Conservation (phyloP, 495 filamentous ascomycete genomes). For the Extremus antarcticus region DNA sequence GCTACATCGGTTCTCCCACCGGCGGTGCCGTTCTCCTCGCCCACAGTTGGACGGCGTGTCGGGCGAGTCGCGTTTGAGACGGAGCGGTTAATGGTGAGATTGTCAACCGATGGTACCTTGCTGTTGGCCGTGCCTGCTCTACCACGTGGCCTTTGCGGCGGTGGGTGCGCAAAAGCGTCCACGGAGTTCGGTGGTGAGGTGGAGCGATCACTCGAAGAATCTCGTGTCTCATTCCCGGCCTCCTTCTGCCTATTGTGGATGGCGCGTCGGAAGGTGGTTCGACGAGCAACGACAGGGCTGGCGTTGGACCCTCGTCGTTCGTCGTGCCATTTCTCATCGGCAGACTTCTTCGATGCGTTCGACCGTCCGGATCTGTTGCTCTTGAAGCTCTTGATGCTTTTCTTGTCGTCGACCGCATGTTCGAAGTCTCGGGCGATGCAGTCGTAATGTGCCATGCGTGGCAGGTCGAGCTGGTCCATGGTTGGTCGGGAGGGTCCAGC, state of each 20-base stretch:
- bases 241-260: constrained; percentile 35
- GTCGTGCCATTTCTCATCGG: constrained; percentile 15
- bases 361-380: constrained; percentile 7
- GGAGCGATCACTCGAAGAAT: constrained; percentile 53
- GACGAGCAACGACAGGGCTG: constrained; percentile 21
- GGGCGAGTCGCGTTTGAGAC: constrained; percentile 55
- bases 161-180: constrained; percentile 70
- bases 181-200: constrained; percentile 91
- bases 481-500: neutral
- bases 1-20: constrained; percentile 35
- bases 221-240: constrained; percentile 32
- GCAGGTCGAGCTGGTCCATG: constrained; percentile 6
- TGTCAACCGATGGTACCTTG: constrained; percentile 42
- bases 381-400: constrained; percentile 31
- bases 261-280: constrained; percentile 28
- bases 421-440: constrained; percentile 52
- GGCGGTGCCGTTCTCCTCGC: constrained; percentile 42
- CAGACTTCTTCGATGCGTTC: constrained; percentile 9
- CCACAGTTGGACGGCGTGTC: constrained; percentile 48
- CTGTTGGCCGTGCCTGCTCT: constrained; percentile 55
- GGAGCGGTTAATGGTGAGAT: constrained; percentile 57
- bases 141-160: constrained; percentile 49
- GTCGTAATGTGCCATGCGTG: constrained; percentile 2
- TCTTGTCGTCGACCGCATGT: constrained; percentile 75
- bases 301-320: constrained; percentile 24